phyloP scores from a whole-genome alignment of 441 rosid species.

The Mallotus japonicus region DNA sequence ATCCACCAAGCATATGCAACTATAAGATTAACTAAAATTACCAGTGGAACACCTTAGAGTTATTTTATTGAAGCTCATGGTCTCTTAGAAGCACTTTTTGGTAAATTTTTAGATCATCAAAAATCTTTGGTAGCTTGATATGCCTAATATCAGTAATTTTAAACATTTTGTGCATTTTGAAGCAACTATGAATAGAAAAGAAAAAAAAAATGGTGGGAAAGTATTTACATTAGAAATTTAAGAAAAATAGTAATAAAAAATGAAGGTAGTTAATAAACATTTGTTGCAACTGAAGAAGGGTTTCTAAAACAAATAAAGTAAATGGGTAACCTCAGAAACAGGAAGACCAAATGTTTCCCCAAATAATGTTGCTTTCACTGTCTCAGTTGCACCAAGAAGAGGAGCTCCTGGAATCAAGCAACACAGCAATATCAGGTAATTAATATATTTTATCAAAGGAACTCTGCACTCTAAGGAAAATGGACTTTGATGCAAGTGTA shows the following conservation, averaged over 20 bases:
- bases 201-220: background rate
- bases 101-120: constrained; percentile 8
- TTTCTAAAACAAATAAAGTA: constrained; percentile 20
- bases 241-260: background rate
- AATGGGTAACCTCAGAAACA: constrained; percentile 77
- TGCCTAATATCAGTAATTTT: constrained; percentile 1
- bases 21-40: constrained; percentile 1
- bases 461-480: constrained; percentile 13
- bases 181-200: background rate
- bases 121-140: background rate
- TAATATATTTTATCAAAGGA: constrained; percentile 16
- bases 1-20: constrained; percentile 1
- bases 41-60: constrained; percentile 1
- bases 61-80: background rate
- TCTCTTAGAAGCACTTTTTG: background rate
- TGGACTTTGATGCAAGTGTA: constrained; percentile 20
- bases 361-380: constrained; percentile 72
- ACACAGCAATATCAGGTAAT: constrained; percentile 24
- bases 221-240: background rate
- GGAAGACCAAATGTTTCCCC: constrained; percentile 95
- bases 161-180: background rate
- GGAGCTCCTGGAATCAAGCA: constrained; percentile 72
- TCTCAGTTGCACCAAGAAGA: constrained; percentile 89
- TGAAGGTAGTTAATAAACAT: background rate
- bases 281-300: background rate